Conservation (phyloP, 441 rosid genomes). For the Jatropha multifida region DNA sequence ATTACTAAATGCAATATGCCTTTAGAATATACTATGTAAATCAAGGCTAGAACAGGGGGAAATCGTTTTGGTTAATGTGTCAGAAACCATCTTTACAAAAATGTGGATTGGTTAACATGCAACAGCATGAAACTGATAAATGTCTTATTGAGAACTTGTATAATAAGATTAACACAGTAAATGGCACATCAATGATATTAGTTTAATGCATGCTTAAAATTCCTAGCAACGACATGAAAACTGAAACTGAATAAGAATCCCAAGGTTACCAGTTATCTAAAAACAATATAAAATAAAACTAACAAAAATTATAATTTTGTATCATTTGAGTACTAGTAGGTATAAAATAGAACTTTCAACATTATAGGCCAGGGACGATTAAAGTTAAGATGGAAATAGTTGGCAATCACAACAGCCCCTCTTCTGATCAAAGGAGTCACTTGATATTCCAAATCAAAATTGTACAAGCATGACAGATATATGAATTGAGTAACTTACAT, state of each 20-base stretch:
- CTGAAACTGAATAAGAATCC: not conserved
- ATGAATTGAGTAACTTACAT: constrained; percentile 46
- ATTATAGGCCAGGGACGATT: not conserved
- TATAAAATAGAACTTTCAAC: not conserved
- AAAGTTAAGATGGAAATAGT: not conserved
- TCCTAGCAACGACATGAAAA: not conserved
- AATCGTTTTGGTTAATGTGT: not conserved
- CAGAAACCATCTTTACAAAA: not conserved
- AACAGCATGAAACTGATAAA: not conserved
- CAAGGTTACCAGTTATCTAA: not conserved
- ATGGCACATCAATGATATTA: not conserved
- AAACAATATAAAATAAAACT: not conserved
- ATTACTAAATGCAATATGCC: not conserved
- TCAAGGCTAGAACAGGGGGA: no score
- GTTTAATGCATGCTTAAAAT: not conserved
- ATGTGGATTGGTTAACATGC: not conserved
- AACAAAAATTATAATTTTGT: not conserved
- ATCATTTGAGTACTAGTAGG: no score
- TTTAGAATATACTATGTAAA: not conserved
- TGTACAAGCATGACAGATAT: constrained; percentile 3
- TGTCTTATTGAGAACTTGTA: not conserved
- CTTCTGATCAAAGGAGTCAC: not conserved
- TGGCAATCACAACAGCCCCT: not conserved
- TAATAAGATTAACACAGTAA: not conserved
- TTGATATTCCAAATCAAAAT: constrained; percentile 4